phyloP scores from a whole-genome alignment of 2,329 filamentous ascomycete species.

The Reticulascus tulasneorum region DNA sequence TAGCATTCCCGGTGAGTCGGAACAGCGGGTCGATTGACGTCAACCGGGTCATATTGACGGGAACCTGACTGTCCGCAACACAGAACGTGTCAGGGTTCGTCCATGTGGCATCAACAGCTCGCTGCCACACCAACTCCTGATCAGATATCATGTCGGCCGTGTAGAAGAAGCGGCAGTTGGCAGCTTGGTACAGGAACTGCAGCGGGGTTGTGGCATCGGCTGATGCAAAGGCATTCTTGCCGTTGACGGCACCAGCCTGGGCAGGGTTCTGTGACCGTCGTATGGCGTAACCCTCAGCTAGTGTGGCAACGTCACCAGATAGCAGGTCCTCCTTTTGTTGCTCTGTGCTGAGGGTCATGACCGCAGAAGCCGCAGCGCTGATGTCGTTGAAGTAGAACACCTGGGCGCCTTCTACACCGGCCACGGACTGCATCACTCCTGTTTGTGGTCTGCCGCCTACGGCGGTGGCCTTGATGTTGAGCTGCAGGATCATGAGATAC shows the following conservation, averaged over 20 bases:
- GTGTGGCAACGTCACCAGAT: constrained; percentile 20
- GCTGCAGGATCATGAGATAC: constrained; percentile 48
- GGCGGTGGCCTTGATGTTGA: constrained; percentile 42
- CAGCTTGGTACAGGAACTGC: constrained; percentile 41
- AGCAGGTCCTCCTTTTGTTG: constrained; percentile 14
- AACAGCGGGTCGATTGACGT: constrained; percentile 17
- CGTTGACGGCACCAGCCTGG: constrained; percentile 25
- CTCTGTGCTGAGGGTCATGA: constrained; percentile 19
- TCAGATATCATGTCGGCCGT: constrained; percentile 36
- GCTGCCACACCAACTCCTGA: constrained; percentile 37
- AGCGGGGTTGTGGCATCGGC: constrained; percentile 30
- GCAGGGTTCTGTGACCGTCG: constrained; percentile 18
- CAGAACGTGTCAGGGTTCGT: constrained; percentile 24
- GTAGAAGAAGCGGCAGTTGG: constrained; percentile 45
- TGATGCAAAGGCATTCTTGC: constrained; percentile 30
- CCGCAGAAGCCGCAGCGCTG: constrained; percentile 19
- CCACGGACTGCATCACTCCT: constrained; percentile 45
- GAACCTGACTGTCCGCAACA: constrained; percentile 25
- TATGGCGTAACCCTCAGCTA: constrained; percentile 29
- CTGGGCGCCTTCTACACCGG: constrained; percentile 43
- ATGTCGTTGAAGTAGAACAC: constrained; percentile 27
- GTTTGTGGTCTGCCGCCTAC: constrained; percentile 40
- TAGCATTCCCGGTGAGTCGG: constrained; percentile 7
- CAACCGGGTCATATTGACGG: constrained; percentile 14
- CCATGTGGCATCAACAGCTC: constrained; percentile 32